These are phyloP conservation scores for Penicillium robsamsonii DNA, from an alignment of 495 filamentous ascomycete species.

Conservation along the genomic window DNA sequence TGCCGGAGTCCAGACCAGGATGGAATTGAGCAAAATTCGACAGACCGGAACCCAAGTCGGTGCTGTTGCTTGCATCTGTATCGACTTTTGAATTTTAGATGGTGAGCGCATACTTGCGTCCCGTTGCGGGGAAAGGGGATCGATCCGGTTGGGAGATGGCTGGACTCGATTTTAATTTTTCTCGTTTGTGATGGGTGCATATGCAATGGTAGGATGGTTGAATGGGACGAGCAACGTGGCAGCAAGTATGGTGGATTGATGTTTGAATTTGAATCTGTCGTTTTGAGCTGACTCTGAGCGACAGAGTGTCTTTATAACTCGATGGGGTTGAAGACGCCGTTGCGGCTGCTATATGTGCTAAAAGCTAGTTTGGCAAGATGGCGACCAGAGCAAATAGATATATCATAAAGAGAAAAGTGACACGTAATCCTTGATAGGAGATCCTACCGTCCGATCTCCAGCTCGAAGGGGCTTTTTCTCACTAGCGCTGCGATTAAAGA, in stretches of 20 bases:
- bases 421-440: neutral
- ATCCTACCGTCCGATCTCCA: neutral
- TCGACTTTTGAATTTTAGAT: neutral
- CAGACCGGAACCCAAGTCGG: slow-evolving; percentile 1
- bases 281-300: neutral
- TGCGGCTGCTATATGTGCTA: neutral
- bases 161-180: neutral
- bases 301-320: neutral
- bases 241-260: neutral
- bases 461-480: neutral
- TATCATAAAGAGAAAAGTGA: neutral
- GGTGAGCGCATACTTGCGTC: neutral
- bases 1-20: neutral
- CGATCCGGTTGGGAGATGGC: neutral
- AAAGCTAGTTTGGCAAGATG: neutral
- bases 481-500: neutral
- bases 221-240: neutral
- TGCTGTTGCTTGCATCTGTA: neutral
- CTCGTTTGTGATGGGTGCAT: slow-evolving; percentile 1
- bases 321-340: neutral
- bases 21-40: neutral
- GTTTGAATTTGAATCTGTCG: neutral
- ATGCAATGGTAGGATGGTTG: neutral
- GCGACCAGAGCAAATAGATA: neutral
- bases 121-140: neutral